phyloP scores from a whole-genome alignment of 192 early-diverging fungal species.

The Backusella westeae region DNA sequence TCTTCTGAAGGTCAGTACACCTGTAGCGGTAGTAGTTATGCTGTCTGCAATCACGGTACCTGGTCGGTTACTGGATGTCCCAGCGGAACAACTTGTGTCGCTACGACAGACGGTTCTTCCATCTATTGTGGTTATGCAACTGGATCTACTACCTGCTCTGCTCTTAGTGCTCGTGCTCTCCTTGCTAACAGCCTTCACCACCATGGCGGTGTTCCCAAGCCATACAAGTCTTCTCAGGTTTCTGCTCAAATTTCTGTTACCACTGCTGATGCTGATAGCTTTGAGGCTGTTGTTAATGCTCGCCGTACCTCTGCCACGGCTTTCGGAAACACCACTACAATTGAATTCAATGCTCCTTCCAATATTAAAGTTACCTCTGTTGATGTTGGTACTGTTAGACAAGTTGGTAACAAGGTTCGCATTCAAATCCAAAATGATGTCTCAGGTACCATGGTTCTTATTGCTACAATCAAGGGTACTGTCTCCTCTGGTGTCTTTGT shows the following conservation, averaged over 20 bases:
- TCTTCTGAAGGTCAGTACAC: constrained; percentile 33
- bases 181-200: background rate
- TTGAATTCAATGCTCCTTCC: constrained; percentile 12
- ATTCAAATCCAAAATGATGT: constrained; percentile 13
- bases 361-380: constrained; percentile 7
- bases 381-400: constrained; percentile 1
- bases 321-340: constrained; percentile 6
- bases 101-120: constrained; percentile 39
- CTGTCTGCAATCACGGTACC: constrained; percentile 41
- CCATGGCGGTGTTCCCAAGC: constrained; percentile 8
- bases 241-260: constrained; percentile 13
- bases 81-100: constrained; percentile 42
- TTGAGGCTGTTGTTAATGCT: constrained; percentile 18
- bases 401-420: constrained; percentile 9
- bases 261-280: background rate
- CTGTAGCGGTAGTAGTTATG: constrained; percentile 43
- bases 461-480: constrained; percentile 14
- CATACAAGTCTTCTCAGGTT: constrained; percentile 14
- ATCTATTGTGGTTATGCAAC: constrained; percentile 35
- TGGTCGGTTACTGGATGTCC: constrained; percentile 46
- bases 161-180: background rate
- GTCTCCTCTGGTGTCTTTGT: constrained; percentile 15
- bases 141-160: background rate
- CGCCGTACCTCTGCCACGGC: constrained; percentile 12
- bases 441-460: constrained; percentile 11